phyloP scores from a whole-genome alignment of 176 grass and related monocot species.

The Poa annua region DNA sequence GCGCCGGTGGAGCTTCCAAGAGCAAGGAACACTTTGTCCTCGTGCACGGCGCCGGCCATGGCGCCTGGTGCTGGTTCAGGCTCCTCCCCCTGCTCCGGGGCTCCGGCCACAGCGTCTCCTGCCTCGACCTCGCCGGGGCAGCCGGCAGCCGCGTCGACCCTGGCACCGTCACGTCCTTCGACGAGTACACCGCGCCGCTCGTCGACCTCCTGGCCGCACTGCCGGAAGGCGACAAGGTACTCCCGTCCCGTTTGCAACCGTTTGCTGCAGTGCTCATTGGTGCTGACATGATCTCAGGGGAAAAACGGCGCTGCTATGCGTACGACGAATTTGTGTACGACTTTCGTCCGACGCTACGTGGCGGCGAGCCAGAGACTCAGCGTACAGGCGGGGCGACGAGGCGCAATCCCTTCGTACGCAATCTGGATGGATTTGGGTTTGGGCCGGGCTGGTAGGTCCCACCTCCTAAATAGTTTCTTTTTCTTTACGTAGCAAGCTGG shows the following conservation, averaged over 20 bases:
- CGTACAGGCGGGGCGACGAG: no score
- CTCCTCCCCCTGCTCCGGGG: slow-evolving; percentile 29
- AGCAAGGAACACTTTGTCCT: slow-evolving; percentile 51
- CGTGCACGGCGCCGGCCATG: slow-evolving; percentile 60
- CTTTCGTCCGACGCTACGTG: no score
- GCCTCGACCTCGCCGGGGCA: slow-evolving; percentile 52
- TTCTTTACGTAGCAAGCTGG: no score
- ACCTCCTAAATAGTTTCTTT: no score
- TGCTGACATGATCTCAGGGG: not conserved
- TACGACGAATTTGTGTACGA: no score
- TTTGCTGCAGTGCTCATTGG: not conserved
- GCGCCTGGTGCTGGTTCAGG: slow-evolving; percentile 69
- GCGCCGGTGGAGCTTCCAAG: not conserved
- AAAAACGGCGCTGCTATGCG: not conserved
- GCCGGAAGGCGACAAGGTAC: slow-evolving; percentile 48
- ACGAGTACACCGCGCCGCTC: slow-evolving; percentile 49
- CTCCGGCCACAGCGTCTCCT: slow-evolving; percentile 48
- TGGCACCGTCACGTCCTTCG: slow-evolving; percentile 36
- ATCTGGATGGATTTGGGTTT: no score
- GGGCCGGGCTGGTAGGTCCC: no score
- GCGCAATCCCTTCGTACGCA: no score
- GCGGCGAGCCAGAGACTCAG: no score
- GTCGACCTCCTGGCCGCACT: slow-evolving; percentile 30
- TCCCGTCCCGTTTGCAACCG: not conserved
- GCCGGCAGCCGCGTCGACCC: slow-evolving; percentile 48